Evolutionary conservation across 2,329 filamentous ascomycete genomes (phyloP).

Genomic region (Aurifilum marmelostoma): DNA sequence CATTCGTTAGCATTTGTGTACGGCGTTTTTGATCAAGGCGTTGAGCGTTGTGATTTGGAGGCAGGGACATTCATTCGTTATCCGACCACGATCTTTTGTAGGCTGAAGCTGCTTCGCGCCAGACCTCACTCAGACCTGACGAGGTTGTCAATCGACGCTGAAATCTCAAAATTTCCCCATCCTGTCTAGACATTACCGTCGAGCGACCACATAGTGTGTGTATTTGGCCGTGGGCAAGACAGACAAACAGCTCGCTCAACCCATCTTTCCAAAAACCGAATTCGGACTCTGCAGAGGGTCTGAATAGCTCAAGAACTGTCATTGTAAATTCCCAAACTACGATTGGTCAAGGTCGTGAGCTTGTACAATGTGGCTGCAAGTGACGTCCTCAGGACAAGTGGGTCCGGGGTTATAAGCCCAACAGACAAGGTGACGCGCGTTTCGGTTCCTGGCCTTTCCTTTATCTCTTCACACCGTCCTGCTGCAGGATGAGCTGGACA

Average conservation of each 20-base stretch:
- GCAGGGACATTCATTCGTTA: neutral
- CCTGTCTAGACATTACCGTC: neutral
- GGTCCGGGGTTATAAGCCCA: neutral
- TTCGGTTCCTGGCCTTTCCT: neutral
- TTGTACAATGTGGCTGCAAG: neutral
- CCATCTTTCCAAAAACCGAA: too few species aligned
- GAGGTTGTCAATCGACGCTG: neutral
- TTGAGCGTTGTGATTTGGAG: neutral
- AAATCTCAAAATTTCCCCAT: neutral
- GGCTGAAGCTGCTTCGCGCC: neutral
- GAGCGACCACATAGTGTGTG: too few species aligned
- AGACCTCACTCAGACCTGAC: neutral
- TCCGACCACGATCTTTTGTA: neutral
- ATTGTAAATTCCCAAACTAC: neutral
- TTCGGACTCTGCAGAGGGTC: neutral
- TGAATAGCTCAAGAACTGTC: neutral
- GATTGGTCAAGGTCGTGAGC: neutral
- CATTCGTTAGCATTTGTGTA: constrained; percentile 8
- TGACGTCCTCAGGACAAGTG: neutral
- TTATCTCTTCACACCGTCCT: neutral
- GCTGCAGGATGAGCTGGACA: neutral
- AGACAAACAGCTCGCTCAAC: too few species aligned
- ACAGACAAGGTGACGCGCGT: constrained; percentile 2
- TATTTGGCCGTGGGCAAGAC: too few species aligned
- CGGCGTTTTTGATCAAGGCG: neutral